Percentiles rank a stretch among this genome's conserved stretches.
phyloP scores from a whole-genome alignment of 2,329 filamentous ascomycete genomes.

The Helotiales sp. region DNA sequence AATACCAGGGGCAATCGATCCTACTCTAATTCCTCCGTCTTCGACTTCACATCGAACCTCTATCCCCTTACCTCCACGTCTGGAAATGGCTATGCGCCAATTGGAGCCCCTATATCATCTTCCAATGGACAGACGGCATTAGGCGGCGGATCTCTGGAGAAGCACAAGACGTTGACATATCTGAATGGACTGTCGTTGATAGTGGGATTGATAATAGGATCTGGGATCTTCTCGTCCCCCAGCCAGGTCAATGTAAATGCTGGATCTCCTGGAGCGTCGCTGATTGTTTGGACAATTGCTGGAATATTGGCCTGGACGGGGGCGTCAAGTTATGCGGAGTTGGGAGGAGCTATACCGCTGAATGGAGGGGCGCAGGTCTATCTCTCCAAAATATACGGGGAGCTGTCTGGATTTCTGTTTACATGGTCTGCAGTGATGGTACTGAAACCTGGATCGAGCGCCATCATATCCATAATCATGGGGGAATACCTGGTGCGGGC shows the following conservation, averaged over 20 bases:
- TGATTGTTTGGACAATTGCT: conserved; percentile 91
- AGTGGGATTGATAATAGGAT: conserved; percentile 92
- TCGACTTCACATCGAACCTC: conserved; percentile 92
- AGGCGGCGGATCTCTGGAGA: conserved; percentile 84
- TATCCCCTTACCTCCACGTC: conserved; percentile 89
- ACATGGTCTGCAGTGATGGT: conserved; percentile 96
- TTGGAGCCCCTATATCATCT: conserved; percentile 74
- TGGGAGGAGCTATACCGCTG: conserved; percentile 92
- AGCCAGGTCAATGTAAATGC: conserved; percentile 91
- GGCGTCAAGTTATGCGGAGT: conserved; percentile 90
- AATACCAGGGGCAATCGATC: conserved; percentile 59
- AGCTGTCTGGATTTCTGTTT: conserved; percentile 90
- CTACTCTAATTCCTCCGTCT: conserved; percentile 90
- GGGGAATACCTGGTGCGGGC: conserved; percentile 95
- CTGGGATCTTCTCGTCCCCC: conserved; percentile 93
- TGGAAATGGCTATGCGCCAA: conserved; percentile 78
- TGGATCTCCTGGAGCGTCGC: conserved; percentile 85
- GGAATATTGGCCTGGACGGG: conserved; percentile 97
- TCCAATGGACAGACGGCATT: conserved; percentile 60
- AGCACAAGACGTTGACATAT: conserved; percentile 94
- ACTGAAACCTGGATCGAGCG: conserved; percentile 88
- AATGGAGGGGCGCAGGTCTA: conserved; percentile 96
- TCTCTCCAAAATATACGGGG: conserved; percentile 93
- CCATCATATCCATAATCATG: conserved; percentile 97
- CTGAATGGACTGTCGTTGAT: conserved; percentile 91